Evolutionary conservation across 108 stramenopile genomes (phyloP).

Genomic region (Chaetoceros tenuissimus): DNA sequence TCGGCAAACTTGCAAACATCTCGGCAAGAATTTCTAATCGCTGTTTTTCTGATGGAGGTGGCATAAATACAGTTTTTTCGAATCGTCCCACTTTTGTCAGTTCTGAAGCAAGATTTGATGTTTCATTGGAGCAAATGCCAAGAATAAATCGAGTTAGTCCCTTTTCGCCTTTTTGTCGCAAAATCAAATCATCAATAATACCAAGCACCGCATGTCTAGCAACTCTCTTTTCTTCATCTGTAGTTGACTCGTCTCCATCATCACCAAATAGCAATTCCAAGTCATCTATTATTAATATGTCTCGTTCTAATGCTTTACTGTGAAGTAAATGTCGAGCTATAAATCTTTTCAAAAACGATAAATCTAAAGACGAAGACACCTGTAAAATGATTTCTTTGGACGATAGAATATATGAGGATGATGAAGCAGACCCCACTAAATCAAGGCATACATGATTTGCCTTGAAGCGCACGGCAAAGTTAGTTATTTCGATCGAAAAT

Average conservation of each 20-base stretch:
- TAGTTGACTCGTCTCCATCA: conserved; percentile 17
- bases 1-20: conserved; percentile 33
- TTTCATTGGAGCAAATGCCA: conserved; percentile 33
- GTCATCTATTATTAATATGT: conserved; percentile 62
- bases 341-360: conserved; percentile 1
- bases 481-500: too few relatives aligned
- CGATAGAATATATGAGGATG: too few relatives aligned
- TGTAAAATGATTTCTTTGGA: conserved; percentile 28
- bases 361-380: conserved; percentile 13
- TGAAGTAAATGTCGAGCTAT: background rate
- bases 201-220: conserved; percentile 41
- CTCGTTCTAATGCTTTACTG: background rate
- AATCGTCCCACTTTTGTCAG: conserved; percentile 59
- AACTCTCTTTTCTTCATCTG: conserved; percentile 36
- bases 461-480: too few relatives aligned
- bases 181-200: conserved; percentile 31
- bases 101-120: conserved; percentile 30
- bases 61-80: conserved; percentile 57
- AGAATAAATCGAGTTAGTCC: conserved; percentile 23
- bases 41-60: conserved; percentile 60
- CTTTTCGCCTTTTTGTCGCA: background rate
- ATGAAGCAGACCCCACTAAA: too few relatives aligned
- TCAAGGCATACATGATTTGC: too few relatives aligned
- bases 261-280: conserved; percentile 36
- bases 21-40: conserved; percentile 40